Evolutionary conservation across 345 rosid species (phyloP).

Genomic region (Sisymbrium irio): DNA sequence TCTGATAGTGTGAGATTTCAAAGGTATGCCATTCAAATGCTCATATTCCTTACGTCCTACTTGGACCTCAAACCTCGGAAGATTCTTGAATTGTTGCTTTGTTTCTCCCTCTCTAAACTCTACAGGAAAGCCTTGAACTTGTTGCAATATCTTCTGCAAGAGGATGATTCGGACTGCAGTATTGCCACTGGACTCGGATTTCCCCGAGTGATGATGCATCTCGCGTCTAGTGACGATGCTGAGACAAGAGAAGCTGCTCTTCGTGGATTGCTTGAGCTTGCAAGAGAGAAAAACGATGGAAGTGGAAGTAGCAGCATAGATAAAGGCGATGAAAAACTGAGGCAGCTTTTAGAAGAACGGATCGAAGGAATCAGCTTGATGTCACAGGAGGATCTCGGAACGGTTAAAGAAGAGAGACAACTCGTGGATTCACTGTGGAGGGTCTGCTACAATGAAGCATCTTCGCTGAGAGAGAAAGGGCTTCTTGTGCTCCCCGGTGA

Average conservation of each 20-base stretch:
- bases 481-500: conserved; percentile 84
- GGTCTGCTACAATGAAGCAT: conserved; percentile 68
- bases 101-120: not conserved
- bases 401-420: conserved; percentile 80
- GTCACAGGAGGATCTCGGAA: conserved; percentile 80
- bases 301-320: conserved; percentile 34
- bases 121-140: conserved; percentile 91
- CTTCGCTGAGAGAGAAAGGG: conserved; percentile 66
- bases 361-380: conserved; percentile 57
- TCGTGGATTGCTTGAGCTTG: conserved; percentile 66
- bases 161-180: conserved; percentile 62
- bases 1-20: conserved; percentile 76
- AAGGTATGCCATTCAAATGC: conserved; percentile 46
- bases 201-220: conserved; percentile 84
- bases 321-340: conserved; percentile 57
- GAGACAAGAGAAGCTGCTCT: conserved; percentile 90
- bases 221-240: conserved; percentile 66
- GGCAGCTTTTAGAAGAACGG: conserved; percentile 68
- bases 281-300: conserved; percentile 43
- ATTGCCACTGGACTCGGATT: conserved; percentile 70
- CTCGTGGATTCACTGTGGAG: conserved; percentile 81
- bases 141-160: conserved; percentile 79
- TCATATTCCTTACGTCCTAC: not conserved
- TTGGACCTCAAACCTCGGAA: not conserved
- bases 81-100: not conserved